A percentile compares a stretch with the other conserved stretches of the same genome.
Conservation (phyloP, 208 protist genomes). For the Crithidia sp. region DNA sequence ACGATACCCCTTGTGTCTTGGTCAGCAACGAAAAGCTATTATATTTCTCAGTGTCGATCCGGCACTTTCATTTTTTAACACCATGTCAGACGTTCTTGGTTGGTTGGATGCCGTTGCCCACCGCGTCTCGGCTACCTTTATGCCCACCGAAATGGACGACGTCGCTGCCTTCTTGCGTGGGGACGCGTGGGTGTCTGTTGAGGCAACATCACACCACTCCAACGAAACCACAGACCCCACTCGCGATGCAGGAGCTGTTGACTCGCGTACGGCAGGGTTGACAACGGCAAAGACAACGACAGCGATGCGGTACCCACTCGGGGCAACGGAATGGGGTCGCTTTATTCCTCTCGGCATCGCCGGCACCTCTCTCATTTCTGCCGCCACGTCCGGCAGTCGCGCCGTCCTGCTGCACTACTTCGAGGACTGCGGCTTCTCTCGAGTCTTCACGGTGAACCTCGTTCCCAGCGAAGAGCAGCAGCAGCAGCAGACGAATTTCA, state of each 20-base stretch:
- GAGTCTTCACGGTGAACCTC: constrained; percentile 53
- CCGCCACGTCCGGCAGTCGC: constrained; percentile 42
- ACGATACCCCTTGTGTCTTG: too few species aligned
- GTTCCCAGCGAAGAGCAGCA: constrained; percentile 27
- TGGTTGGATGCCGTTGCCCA: constrained; percentile 52
- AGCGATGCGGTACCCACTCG: constrained; percentile 30
- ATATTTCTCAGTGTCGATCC: too few species aligned
- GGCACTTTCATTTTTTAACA: too few species aligned
- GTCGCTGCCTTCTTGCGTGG: constrained; percentile 63
- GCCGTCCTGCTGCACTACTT: constrained; percentile 56
- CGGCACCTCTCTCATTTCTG: constrained; percentile 43
- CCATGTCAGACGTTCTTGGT: constrained; percentile 65
- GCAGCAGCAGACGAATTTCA: not conserved
- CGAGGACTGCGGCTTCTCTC: constrained; percentile 44
- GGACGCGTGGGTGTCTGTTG: constrained; percentile 18
- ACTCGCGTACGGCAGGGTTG: not conserved
- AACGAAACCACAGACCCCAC: too few species aligned
- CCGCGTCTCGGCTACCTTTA: constrained; percentile 57
- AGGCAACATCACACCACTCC: too few species aligned
- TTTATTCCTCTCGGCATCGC: constrained; percentile 78
- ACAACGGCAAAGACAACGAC: not conserved
- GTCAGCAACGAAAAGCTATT: too few species aligned
- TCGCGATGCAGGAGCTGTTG: too few species aligned
- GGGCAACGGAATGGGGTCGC: constrained; percentile 39
- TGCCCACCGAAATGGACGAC: constrained; percentile 59